A percentile compares a stretch with the other conserved stretches of the same genome.
phyloP scores from a whole-genome alignment of 768 basidiomycete species.

The Amanita rimosa region DNA sequence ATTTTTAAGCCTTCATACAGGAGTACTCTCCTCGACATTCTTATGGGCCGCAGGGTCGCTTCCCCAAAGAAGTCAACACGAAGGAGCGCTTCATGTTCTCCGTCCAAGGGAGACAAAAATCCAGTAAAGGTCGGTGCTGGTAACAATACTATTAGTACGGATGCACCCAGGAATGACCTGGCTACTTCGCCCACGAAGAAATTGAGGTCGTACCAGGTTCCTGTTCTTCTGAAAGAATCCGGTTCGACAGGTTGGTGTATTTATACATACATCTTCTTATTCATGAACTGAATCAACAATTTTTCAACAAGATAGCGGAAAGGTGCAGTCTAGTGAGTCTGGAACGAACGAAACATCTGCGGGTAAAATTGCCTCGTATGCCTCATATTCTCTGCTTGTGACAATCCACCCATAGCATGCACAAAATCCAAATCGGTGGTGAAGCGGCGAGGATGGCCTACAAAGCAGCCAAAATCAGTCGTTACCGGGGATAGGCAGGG shows the following conservation, averaged over 20 bases:
- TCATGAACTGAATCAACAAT: neutral
- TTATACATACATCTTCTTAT: neutral
- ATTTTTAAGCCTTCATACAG: slow-evolving; percentile 41
- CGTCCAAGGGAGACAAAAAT: slow-evolving; percentile 12
- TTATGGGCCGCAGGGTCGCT: slow-evolving; percentile 31
- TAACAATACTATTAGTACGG: neutral
- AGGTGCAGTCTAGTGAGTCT: neutral
- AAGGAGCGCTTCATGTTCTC: slow-evolving; percentile 21
- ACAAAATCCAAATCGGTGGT: neutral
- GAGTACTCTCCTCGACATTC: slow-evolving; percentile 40
- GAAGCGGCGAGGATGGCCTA: slow-evolving; percentile 11
- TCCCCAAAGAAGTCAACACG: slow-evolving; percentile 15
- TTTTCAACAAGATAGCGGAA: neutral
- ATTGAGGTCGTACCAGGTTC: neutral
- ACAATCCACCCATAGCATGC: neutral
- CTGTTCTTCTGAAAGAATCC: neutral
- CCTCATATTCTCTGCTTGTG: neutral
- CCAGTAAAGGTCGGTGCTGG: slow-evolving; percentile 1
- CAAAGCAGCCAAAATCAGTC: slow-evolving; percentile 1
- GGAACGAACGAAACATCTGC: neutral
- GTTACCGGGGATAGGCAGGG: neutral
- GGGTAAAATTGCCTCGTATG: neutral
- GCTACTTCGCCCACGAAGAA: neutral
- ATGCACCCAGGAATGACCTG: neutral
- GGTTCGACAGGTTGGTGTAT: neutral